Percentiles rank a stretch among this genome's conserved stretches.
phyloP scores from a whole-genome alignment of 2,329 filamentous ascomycete species.

The Lachnellula hyalina region DNA sequence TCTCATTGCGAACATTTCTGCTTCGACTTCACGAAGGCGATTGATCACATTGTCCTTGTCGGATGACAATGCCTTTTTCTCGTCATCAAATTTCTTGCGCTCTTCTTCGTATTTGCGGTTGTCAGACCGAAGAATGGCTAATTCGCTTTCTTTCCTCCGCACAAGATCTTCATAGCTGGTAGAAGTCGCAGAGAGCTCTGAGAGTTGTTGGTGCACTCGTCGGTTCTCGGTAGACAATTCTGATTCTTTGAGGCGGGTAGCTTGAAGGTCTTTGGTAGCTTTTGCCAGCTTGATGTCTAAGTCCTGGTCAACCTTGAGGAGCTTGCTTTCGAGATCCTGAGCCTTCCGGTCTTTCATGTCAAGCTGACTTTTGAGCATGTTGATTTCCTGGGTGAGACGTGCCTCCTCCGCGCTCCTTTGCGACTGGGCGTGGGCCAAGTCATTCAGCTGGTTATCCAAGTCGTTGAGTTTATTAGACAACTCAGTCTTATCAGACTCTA shows the following conservation, averaged over 20 bases:
- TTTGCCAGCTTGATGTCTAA: conserved; percentile 76
- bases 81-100: conserved; percentile 69
- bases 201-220: conserved; percentile 76
- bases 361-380: conserved; percentile 87
- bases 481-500: conserved; percentile 81
- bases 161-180: conserved; percentile 94
- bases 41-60: conserved; percentile 76
- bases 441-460: conserved; percentile 65
- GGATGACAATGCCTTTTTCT: conserved; percentile 63
- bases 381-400: conserved; percentile 74
- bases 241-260: conserved; percentile 66
- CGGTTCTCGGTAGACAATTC: conserved; percentile 76
- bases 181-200: conserved; percentile 82
- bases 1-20: conserved; percentile 80
- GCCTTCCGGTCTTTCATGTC: conserved; percentile 84
- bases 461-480: conserved; percentile 62
- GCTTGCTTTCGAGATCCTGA: conserved; percentile 76
- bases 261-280: conserved; percentile 74
- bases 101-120: conserved; percentile 79
- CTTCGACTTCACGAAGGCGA: conserved; percentile 77
- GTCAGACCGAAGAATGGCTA: conserved; percentile 78
- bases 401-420: conserved; percentile 73
- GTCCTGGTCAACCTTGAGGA: conserved; percentile 83
- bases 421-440: conserved; percentile 64
- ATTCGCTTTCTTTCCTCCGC: conserved; percentile 87